Percentiles rank a stretch among this genome's conserved stretches.
These are phyloP conservation scores for Panellus pusillus DNA, from an alignment of 768 basidiomycete genomes.

Conservation along the genomic window DNA sequence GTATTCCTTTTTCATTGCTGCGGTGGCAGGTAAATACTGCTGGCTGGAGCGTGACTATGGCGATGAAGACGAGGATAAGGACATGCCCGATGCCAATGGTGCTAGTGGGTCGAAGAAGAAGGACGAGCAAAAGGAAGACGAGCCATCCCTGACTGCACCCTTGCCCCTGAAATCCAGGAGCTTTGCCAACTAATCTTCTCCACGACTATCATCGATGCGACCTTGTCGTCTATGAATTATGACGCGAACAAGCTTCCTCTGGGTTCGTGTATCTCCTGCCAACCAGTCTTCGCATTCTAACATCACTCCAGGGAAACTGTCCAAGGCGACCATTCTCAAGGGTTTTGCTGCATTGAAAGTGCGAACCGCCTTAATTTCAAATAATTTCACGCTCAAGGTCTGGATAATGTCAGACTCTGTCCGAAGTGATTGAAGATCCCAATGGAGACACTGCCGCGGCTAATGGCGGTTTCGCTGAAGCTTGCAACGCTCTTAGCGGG, in stretches of 20 bases:
- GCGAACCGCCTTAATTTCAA: neutral
- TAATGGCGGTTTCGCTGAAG: conserved; percentile 37
- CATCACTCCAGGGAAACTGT: conserved; percentile 49
- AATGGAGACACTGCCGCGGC: conserved; percentile 36
- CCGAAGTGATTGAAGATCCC: conserved; percentile 53
- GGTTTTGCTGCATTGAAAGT: conserved; percentile 63
- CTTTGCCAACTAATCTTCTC: conserved; percentile 56
- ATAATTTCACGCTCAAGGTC: conserved; percentile 1
- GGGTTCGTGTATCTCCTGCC: conserved; percentile 31
- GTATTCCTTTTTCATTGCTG: neutral
- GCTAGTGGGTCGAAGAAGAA: conserved; percentile 19
- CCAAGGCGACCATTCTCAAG: conserved; percentile 58
- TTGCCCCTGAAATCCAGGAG: conserved; percentile 46
- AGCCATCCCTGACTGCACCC: conserved; percentile 45
- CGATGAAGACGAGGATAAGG: conserved; percentile 45
- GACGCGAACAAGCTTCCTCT: conserved; percentile 65
- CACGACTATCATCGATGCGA: conserved; percentile 53
- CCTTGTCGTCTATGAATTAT: conserved; percentile 63
- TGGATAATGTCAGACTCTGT: conserved; percentile 35
- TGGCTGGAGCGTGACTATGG: conserved; percentile 62
- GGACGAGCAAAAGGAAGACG: conserved; percentile 21
- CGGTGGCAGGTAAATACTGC: conserved; percentile 52
- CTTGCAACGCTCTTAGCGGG: conserved; percentile 48
- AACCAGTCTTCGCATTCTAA: neutral
- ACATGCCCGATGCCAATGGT: conserved; percentile 26